Evolutionary conservation across 768 basidiomycete genomes (phyloP).

Genomic region (Rhizopogon sp.): DNA sequence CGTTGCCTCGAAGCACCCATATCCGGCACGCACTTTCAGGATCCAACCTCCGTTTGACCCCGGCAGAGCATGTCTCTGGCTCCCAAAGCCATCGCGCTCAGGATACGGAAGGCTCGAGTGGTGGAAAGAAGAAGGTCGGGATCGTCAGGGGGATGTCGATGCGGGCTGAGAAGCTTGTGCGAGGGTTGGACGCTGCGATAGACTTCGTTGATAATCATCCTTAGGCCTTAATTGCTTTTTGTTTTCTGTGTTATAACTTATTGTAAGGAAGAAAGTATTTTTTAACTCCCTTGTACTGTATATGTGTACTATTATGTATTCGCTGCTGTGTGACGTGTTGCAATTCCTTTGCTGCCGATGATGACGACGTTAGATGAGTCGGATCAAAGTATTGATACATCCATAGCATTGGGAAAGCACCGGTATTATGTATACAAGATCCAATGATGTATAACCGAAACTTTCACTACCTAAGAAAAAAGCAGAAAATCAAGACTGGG

Average conservation of each 20-base stretch:
- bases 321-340: no score
- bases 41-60: constrained; percentile 18
- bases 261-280: no score
- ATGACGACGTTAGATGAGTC: no score
- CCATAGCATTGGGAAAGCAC: no score
- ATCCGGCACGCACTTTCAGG: constrained; percentile 21
- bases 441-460: no score
- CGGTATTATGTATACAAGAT: no score
- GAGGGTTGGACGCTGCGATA: constrained; percentile 33
- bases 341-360: no score
- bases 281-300: no score
- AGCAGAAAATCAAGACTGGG: no score
- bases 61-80: constrained; percentile 7
- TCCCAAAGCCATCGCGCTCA: not conserved
- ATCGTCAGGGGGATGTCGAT: constrained; percentile 30
- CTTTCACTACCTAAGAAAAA: no score
- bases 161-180: constrained; percentile 31
- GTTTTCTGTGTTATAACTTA: not conserved
- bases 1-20: not conserved
- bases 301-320: no score
- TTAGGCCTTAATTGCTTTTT: not conserved
- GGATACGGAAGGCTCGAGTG: constrained; percentile 6
- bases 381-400: no score
- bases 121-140: constrained; percentile 25
- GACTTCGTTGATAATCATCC: constrained; percentile 32